Evolutionary conservation across 1,284 basidiomycete genomes (phyloP), one percentile per base, ranked within the genome.

Genomic region (Takashimella koratensis): DNA sequence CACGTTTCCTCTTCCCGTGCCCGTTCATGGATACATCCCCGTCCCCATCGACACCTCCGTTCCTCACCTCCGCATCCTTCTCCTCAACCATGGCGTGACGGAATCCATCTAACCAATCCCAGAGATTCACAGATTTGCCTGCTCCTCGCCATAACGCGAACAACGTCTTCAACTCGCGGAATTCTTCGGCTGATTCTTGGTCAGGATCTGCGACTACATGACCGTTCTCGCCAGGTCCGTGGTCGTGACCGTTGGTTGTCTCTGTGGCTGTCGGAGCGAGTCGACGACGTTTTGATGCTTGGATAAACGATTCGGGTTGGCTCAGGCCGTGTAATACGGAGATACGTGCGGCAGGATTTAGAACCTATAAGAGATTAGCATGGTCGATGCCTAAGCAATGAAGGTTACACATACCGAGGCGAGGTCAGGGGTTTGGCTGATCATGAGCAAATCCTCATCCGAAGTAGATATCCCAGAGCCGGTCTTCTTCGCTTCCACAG

Each of bases 61-160:
- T 11, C 39, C 39, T 19, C 19, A 22, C 13, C 13, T 49, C 48
- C 13, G 41, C 24, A 16, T 22, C 41, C 13, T 45, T 24, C 24
- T 48, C 51, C 20, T 36, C 21, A 27, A 49, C 43, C 56, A 65
- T 52, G 3, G 51, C 49, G 2, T 41, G 51, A 27, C 65, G 54
- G 55, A 70, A 74, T 0, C 67, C 70, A 26, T 72, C 64, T 2
- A 74, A 59, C 72, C 72, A 74, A 47, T 74, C 72, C 70, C 70
- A 74, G 2, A 74, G 63, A 51, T 72, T 74, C 47, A 74, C 63
- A 19, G 59, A 59, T 52, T 63, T 62, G 3, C 72, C 72, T 1
- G 70, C 65, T 0, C 55, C 60, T 49, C 54, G 58, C 69, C 69
- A 74, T 8, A 74, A 53, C 3, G 58, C 54, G 54, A 66, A 70